These are phyloP conservation scores for Arctium minus DNA, from an alignment of 129 eudicot genomes.

Conservation along the genomic window DNA sequence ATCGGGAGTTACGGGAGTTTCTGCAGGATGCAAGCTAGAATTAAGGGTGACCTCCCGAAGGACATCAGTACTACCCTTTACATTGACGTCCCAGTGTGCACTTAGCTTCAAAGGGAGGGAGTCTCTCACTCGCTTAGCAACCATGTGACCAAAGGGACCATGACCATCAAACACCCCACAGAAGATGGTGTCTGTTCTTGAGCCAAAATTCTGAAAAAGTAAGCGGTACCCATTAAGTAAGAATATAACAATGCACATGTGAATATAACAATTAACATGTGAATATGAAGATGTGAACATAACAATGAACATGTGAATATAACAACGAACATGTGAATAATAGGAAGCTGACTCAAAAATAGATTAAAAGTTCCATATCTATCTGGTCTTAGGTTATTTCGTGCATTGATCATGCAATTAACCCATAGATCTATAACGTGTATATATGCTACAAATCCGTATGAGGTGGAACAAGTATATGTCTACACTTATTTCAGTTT, in stretches of 20 bases:
- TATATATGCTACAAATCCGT: background rate
- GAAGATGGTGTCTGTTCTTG: slow-evolving; percentile 77
- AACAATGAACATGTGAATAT: background rate
- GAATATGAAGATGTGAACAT: background rate
- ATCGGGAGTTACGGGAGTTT: slow-evolving; percentile 36
- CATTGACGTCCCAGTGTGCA: slow-evolving; percentile 65
- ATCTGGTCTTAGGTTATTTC: background rate
- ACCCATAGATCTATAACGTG: background rate
- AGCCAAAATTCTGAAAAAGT: slow-evolving; percentile 74
- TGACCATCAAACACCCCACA: slow-evolving; percentile 96
- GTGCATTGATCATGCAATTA: background rate
- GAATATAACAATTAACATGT: background rate
- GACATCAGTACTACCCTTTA: slow-evolving; percentile 50
- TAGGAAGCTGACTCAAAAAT: background rate
- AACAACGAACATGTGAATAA: background rate
- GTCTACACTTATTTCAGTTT: background rate
- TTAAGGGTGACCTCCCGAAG: slow-evolving; percentile 44
- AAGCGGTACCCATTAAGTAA: background rate
- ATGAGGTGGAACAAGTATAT: background rate
- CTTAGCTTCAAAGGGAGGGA: slow-evolving; percentile 79
- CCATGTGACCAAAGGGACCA: slow-evolving; percentile 91
- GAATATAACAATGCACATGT: background rate
- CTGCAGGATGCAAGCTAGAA: slow-evolving; percentile 41
- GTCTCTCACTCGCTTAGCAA: slow-evolving; percentile 90
- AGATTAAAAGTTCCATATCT: background rate